These are phyloP conservation scores for Botrytis sinoallii DNA, from an alignment of 2,329 filamentous ascomycete species.

Conservation along the genomic window DNA sequence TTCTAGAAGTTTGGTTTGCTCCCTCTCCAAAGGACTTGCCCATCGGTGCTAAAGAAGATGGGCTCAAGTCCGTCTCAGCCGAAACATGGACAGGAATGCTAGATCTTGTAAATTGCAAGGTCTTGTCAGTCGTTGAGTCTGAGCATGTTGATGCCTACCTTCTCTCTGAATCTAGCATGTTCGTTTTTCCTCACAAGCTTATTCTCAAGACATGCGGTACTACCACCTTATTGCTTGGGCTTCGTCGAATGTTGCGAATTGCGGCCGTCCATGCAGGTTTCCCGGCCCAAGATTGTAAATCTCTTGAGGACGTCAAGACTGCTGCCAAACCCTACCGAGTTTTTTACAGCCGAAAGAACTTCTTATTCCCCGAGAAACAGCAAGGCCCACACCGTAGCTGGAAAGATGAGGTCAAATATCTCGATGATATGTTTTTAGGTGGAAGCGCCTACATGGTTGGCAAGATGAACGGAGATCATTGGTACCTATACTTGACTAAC, in stretches of 20 bases:
- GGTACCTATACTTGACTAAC: constrained; percentile 96
- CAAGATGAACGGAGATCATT: constrained; percentile 99
- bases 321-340: constrained; percentile 90
- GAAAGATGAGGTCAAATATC: constrained; percentile 89
- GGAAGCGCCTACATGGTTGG: constrained; percentile 99
- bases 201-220: constrained; percentile 98
- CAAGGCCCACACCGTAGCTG: constrained; percentile 94
- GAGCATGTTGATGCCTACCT: constrained; percentile 95
- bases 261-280: constrained; percentile 88
- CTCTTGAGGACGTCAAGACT: constrained; percentile 63
- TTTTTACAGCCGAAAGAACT: constrained; percentile 99
- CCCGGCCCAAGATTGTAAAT: constrained; percentile 68
- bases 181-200: constrained; percentile 98
- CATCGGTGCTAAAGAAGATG: constrained; percentile 64
- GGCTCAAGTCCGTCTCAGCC: constrained; percentile 79
- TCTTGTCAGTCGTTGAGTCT: constrained; percentile 88
- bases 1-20: constrained; percentile 97
- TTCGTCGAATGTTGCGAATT: constrained; percentile 89
- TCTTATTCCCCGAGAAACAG: constrained; percentile 91
- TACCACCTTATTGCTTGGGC: constrained; percentile 84
- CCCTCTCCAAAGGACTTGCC: constrained; percentile 73
- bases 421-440: constrained; percentile 86
- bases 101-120: constrained; percentile 97
- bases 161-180: constrained; percentile 99
- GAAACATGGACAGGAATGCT: constrained; percentile 96